Evolutionary conservation across 169 alveolate species (phyloP).

Genomic region (Cyclospora cayetanensis): DNA sequence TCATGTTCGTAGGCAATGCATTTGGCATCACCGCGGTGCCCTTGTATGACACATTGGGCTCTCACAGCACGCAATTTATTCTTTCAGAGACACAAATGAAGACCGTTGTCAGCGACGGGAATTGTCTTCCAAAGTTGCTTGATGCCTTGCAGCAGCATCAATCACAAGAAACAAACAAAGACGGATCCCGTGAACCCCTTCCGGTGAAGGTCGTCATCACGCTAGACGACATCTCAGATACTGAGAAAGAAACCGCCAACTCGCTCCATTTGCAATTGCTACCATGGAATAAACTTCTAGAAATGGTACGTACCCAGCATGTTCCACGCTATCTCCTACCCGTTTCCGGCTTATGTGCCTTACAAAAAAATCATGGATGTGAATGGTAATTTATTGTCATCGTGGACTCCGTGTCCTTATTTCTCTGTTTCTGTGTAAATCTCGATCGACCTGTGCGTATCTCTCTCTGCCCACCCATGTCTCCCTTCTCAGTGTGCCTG

Average conservation of each 20-base stretch:
- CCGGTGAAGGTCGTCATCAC: slow-evolving; percentile 24
- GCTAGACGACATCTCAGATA: background rate
- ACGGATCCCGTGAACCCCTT: background rate
- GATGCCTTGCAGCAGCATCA: slow-evolving; percentile 34
- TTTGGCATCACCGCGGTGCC: slow-evolving; percentile 73
- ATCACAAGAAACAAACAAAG: background rate
- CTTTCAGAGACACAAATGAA: slow-evolving; percentile 66
- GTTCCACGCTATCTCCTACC: too few relatives aligned
- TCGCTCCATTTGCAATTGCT: background rate
- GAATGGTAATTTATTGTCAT: too few relatives aligned
- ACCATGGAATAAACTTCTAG: slow-evolving; percentile 30
- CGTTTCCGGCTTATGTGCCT: too few relatives aligned
- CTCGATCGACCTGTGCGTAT: too few relatives aligned
- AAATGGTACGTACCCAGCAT: slow-evolving; percentile 20
- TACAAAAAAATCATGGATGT: too few relatives aligned
- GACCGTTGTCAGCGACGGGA: slow-evolving; percentile 57
- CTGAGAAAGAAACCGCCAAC: background rate
- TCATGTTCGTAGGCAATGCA: slow-evolving; percentile 60
- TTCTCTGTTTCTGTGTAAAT: too few relatives aligned
- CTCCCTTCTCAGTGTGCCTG: background rate
- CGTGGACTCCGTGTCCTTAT: too few relatives aligned
- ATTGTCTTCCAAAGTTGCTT: slow-evolving; percentile 44
- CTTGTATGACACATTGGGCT: slow-evolving; percentile 73
- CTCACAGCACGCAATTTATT: slow-evolving; percentile 66
- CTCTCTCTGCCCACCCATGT: background rate